Base-by-base conservation (phyloP, 2,329 filamentous ascomycete genomes). In the Neurospora sp. region DNA sequence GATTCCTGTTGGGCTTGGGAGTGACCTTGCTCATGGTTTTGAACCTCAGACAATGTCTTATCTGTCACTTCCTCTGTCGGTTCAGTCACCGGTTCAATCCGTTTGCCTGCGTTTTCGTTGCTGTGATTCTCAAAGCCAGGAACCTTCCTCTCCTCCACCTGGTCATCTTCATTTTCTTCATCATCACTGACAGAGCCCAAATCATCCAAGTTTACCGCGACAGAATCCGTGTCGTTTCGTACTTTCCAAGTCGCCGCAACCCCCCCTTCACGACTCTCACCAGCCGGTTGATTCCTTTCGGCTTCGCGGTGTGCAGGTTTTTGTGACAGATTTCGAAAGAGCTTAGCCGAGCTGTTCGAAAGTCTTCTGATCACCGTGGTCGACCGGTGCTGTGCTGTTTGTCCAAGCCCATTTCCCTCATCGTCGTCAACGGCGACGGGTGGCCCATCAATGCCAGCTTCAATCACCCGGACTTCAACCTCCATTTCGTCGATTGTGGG, bases 191-290 rank as follows among this genome's bases (percentile, higher is more conserved):
- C 80, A 8, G 80, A 74, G 73, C 84, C 86, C 72, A 85, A 79
- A 8, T 82, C 81, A 71, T 89, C 88, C 70, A 89, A 75, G 0
- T 87, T 89, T 6, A 86, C 88, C 37, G 83, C 85, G 38, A 90
- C 74, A 1, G 88, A 90, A 46, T 82, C 83, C 57, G 78, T 77
- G 66, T 86, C 83, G 38, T 82, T 80, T 66, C 83, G 80, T 1
- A 77, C 75, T 41, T 72, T 77, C 57, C 73, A 70, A 17, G 74
- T 74, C 66, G 80, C 76, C 28, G 80, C 74, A 1, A 86, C 78
- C 37, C 87, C 74, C 36, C 83, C 82, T 68, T 89, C 86, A 0
- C 77, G 77, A 74, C 83, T 86, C 66, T 80, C 79, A 19, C 74
- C 73, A 8, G 73, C 77, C 36, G 71, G 70, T 57, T 71, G 71